Conservation (phyloP, 345 rosid species). For the Eucalyptus virginea region DNA sequence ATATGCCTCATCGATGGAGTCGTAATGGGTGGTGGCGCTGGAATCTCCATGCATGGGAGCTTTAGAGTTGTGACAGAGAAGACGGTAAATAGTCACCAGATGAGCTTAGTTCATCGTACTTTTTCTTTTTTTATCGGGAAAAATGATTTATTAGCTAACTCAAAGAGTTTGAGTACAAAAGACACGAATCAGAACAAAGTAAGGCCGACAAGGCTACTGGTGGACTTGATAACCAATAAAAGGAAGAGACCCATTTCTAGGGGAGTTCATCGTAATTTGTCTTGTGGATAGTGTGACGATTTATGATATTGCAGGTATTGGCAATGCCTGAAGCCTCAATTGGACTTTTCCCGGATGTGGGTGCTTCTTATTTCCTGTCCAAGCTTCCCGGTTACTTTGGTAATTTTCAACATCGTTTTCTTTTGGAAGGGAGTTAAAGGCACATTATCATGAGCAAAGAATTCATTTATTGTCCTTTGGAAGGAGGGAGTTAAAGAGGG, state of each 20-base stretch:
- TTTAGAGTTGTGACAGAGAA: neutral
- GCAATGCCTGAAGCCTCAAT: constrained; percentile 9
- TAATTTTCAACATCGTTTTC: neutral
- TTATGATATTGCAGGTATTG: neutral
- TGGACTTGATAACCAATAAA: no score
- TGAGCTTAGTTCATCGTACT: neutral
- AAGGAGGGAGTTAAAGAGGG: neutral
- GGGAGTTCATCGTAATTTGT: neutral
- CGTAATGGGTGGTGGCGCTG: constrained; percentile 2
- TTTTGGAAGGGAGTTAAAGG: no score
- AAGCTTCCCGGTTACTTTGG: constrained; percentile 5
- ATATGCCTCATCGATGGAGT: neutral
- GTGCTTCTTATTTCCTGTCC: constrained; percentile 3
- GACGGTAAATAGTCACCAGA: neutral
- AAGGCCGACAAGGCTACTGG: no score
- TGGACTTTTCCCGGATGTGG: constrained; percentile 2
- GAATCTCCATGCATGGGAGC: neutral
- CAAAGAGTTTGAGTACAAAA: no score
- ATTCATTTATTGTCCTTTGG: neutral
- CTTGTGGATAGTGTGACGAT: neutral
- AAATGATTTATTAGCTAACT: no score
- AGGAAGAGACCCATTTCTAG: no score
- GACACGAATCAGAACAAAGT: no score
- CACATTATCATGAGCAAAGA: no score
- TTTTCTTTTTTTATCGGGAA: no score